Evolutionary conservation across 306 rosid species (phyloP), one percentile per base, ranked within the genome.

Genomic region (Prunus mira): DNA sequence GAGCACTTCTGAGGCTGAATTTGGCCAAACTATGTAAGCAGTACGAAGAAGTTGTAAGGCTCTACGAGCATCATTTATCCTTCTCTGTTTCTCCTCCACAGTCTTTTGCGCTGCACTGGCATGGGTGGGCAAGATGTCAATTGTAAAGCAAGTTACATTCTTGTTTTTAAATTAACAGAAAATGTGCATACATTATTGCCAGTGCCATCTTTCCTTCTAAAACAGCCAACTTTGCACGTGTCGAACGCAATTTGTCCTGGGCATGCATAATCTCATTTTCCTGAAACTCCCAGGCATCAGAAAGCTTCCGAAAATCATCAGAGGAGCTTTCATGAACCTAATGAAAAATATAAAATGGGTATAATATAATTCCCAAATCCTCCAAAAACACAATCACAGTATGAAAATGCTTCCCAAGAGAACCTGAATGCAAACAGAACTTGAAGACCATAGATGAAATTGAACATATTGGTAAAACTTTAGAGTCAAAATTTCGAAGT

Each of bases 121-220:
- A 81, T 55, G 65, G 27, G 30, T 63, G 79, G 64, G 62, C 9
- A 41, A 67, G n/a, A 72, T 69, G 58, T 81, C 74, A 84, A 61
- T 7, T 18, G 69, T 76, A 60, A 61, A 69, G 74, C 60, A 80
- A 24, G 24, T 57, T 4, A 52, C 20, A 51, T 11, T 43, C 13
- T 17, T 67, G 71, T 70, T 69, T 68, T 45, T 68, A 56, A 82
- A 47, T 77, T 58, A 74, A 64, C 72, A 51, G n/a, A 78, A 72
- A 46, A 52, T 17, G 67, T 27, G 60, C 80, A 62, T 89, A 96
- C 99, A 84, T 91, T 84, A 86, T 82, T 81, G 90, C 83, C 79
- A 96, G 45, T 43, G 96, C 77, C 90, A 87, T 87, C 89, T 91
- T 96, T 85, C 98, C 98, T 86, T 96, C 97, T 71, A 93, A 51